Percentiles rank a stretch among this genome's conserved stretches.
Conservation (phyloP, 768 basidiomycete genomes). For the Boletus speciosus region DNA sequence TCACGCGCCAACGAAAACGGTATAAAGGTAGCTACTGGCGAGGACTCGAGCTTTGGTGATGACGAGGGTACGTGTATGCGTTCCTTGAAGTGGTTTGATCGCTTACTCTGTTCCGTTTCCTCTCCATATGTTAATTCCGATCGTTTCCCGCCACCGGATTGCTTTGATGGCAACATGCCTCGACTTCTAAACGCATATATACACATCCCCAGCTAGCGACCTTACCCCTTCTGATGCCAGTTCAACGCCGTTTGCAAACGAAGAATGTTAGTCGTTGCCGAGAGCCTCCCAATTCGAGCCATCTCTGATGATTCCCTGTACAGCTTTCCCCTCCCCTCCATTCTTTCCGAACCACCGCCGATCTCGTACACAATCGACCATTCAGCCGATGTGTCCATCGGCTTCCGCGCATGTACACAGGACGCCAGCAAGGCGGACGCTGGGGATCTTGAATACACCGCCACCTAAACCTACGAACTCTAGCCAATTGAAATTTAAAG, state of each 20-base stretch:
- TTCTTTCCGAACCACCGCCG: conserved; percentile 54
- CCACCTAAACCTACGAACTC: conserved; percentile 60
- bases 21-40: conserved; percentile 54
- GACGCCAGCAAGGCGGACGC: conserved; percentile 35
- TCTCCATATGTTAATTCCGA: conserved; percentile 3
- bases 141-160: not conserved
- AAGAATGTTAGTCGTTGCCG: conserved; percentile 43
- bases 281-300: conserved; percentile 14
- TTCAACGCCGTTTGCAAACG: conserved; percentile 43
- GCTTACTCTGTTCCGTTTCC: conserved; percentile 12
- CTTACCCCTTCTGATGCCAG: conserved; percentile 47
- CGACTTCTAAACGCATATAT: conserved; percentile 28
- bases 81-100: conserved; percentile 5
- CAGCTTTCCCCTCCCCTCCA: conserved; percentile 57
- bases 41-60: conserved; percentile 37
- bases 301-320: conserved; percentile 17
- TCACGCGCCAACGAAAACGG: conserved; percentile 68
- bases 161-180: not conserved
- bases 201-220: conserved; percentile 51
- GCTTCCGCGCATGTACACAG: conserved; percentile 24
- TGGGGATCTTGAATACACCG: conserved; percentile 49
- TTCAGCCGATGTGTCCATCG: conserved; percentile 34
- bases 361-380: conserved; percentile 57
- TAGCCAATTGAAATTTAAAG: conserved; percentile 59
- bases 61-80: conserved; percentile 47